A percentile compares a stretch with the other conserved stretches of the same genome.
phyloP scores from a whole-genome alignment of 1,139 yeast species.

The Sugiyamaella japonica region DNA sequence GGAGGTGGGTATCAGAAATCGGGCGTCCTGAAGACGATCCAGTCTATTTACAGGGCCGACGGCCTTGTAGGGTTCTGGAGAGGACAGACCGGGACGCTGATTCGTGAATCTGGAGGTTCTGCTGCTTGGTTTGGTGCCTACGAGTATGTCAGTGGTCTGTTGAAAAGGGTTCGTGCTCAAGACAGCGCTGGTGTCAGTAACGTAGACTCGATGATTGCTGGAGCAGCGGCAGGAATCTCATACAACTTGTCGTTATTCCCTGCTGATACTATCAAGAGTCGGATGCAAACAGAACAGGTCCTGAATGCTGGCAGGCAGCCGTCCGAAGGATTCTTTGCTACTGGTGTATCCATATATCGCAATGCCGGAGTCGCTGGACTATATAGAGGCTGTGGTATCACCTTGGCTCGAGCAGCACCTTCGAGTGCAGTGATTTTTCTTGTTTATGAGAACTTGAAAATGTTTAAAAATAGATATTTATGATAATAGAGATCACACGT shows the following conservation, averaged over 20 bases:
- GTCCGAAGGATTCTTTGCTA: slow-evolving; percentile 38
- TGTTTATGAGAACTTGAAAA: slow-evolving; percentile 67
- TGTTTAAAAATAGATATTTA: slow-evolving; percentile 11
- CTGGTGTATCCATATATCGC: slow-evolving; percentile 44
- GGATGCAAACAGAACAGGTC: slow-evolving; percentile 69
- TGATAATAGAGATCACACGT: too few relatives aligned
- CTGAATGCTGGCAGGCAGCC: slow-evolving; percentile 18
- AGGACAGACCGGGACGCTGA: slow-evolving; percentile 81
- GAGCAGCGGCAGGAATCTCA: slow-evolving; percentile 83
- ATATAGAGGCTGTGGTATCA: slow-evolving; percentile 83
- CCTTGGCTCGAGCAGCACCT: slow-evolving; percentile 79
- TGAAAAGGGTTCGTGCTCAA: slow-evolving; percentile 37
- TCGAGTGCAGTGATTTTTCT: slow-evolving; percentile 87
- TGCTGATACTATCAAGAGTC: slow-evolving; percentile 84
- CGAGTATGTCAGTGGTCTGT: slow-evolving; percentile 53
- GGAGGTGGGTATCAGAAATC: background rate
- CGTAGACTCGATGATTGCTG: slow-evolving; percentile 64
- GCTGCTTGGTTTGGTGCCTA: slow-evolving; percentile 94
- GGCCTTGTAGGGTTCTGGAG: slow-evolving; percentile 76
- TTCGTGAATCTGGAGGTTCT: slow-evolving; percentile 87
- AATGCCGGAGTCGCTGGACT: slow-evolving; percentile 64
- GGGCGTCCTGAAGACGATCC: slow-evolving; percentile 11
- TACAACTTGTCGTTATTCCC: slow-evolving; percentile 84
- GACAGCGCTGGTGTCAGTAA: slow-evolving; percentile 43
- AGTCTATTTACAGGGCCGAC: slow-evolving; percentile 37